phyloP scores from a whole-genome alignment of 495 filamentous ascomycete species.

The Talaromyces trachyspermus region DNA sequence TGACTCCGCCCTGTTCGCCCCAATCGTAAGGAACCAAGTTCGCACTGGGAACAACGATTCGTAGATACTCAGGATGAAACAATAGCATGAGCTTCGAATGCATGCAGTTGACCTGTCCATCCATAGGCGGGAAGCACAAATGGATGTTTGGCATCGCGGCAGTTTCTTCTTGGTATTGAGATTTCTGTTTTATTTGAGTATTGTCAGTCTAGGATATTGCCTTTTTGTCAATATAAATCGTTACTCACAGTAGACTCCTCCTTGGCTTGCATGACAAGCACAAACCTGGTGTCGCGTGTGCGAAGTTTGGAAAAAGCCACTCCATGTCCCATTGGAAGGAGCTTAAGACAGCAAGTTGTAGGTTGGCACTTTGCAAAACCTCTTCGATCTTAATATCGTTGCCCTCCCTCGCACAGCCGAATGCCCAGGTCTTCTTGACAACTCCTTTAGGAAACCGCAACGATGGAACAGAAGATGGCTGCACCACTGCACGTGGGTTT shows the following conservation, averaged over 20 bases:
- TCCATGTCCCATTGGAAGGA: slow-evolving; percentile 80
- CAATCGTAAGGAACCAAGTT: slow-evolving; percentile 78
- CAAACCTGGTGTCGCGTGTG: slow-evolving; percentile 42
- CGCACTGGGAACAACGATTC: slow-evolving; percentile 72
- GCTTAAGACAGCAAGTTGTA: slow-evolving; percentile 73
- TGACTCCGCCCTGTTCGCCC: slow-evolving; percentile 65
- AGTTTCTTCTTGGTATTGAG: slow-evolving; percentile 39
- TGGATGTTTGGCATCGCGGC: slow-evolving; percentile 47
- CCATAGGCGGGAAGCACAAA: slow-evolving; percentile 76
- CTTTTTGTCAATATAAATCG: too few relatives aligned
- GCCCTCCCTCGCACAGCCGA: slow-evolving; percentile 42
- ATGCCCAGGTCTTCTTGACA: slow-evolving; percentile 77
- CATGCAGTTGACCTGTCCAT: slow-evolving; percentile 60
- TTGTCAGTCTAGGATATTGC: background rate
- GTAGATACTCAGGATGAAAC: slow-evolving; percentile 58
- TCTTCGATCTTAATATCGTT: slow-evolving; percentile 90
- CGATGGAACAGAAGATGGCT: slow-evolving; percentile 17
- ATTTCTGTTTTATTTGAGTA: slow-evolving; percentile 15
- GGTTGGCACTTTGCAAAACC: slow-evolving; percentile 62
- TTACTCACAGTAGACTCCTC: slow-evolving; percentile 44
- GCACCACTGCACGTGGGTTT: background rate
- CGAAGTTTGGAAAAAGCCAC: slow-evolving; percentile 63
- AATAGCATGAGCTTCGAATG: slow-evolving; percentile 86
- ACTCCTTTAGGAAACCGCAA: slow-evolving; percentile 61
- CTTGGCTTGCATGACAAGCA: slow-evolving; percentile 65